phyloP scores from a whole-genome alignment of 2,329 filamentous ascomycete genomes.

The Penicillium palitans region DNA sequence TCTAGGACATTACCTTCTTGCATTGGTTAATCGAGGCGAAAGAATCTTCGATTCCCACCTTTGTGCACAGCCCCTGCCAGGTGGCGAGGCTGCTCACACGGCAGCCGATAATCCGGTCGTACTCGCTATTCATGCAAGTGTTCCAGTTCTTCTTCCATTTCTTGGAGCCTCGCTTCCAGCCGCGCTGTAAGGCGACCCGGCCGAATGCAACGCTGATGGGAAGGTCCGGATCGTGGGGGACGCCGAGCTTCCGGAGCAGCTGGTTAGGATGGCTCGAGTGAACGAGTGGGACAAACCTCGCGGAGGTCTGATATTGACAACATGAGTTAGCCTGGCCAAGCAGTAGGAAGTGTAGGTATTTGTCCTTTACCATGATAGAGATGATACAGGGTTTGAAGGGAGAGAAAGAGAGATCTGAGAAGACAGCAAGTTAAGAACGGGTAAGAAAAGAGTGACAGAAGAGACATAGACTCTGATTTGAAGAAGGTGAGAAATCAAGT shows the following conservation, averaged over 20 bases:
- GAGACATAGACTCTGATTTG: too few relatives aligned
- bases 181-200: constrained; percentile 15
- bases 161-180: constrained; percentile 25
- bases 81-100: constrained; percentile 13
- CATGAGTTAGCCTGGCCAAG: background rate
- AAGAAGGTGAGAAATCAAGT: background rate
- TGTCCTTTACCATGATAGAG: too few relatives aligned
- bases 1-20: constrained; percentile 22
- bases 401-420: too few relatives aligned
- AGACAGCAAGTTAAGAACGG: too few relatives aligned
- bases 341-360: background rate
- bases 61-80: constrained; percentile 29
- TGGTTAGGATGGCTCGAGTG: background rate
- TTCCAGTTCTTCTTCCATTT: constrained; percentile 27
- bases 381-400: too few relatives aligned
- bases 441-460: background rate
- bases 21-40: constrained; percentile 29
- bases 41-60: constrained; percentile 21
- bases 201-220: constrained; percentile 23
- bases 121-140: constrained; percentile 23
- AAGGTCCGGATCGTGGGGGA: constrained; percentile 2
- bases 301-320: too few relatives aligned
- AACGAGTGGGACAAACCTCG: too few relatives aligned
- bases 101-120: constrained; percentile 19
- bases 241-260: background rate